phyloP scores from a whole-genome alignment of 2,329 filamentous ascomycete genomes.

The Clonostachys byssicola region DNA sequence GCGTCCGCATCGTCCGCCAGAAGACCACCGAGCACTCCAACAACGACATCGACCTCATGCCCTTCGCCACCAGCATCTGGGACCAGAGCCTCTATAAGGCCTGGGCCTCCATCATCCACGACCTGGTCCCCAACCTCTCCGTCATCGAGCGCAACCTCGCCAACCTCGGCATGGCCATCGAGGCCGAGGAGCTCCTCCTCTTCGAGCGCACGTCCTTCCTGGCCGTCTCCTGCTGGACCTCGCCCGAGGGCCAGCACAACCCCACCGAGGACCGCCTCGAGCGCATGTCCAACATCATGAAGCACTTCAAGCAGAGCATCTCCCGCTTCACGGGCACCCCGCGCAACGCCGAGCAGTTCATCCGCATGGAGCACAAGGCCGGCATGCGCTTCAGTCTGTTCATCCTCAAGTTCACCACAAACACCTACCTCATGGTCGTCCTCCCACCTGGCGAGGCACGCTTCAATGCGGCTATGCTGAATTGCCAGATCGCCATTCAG shows the following conservation, averaged over 20 bases:
- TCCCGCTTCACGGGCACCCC: conserved; percentile 75
- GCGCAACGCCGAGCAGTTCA: conserved; percentile 78
- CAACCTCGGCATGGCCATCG: conserved; percentile 78
- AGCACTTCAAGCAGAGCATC: conserved; percentile 89
- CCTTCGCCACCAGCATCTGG: conserved; percentile 97
- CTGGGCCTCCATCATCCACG: conserved; percentile 97
- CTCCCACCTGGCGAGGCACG: conserved; percentile 87
- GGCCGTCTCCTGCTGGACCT: conserved; percentile 89
- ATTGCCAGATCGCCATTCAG: conserved; percentile 80
- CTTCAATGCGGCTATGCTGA: conserved; percentile 87
- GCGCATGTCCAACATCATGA: conserved; percentile 93
- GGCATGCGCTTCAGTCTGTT: conserved; percentile 82
- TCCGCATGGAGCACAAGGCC: conserved; percentile 76
- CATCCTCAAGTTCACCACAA: conserved; percentile 92
- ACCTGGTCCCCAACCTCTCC: conserved; percentile 88
- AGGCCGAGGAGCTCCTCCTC: conserved; percentile 88
- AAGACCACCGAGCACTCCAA: conserved; percentile 54
- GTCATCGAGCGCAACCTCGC: conserved; percentile 84
- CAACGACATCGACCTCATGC: conserved; percentile 62
- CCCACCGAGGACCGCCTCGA: conserved; percentile 92
- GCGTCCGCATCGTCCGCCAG: conserved; percentile 70
- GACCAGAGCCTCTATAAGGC: conserved; percentile 97
- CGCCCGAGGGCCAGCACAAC: conserved; percentile 69
- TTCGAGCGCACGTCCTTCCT: conserved; percentile 96
- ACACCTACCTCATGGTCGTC: conserved; percentile 92